Conservation (phyloP, 2,329 filamentous ascomycete genomes). For the Harringtonia lauricola region DNA sequence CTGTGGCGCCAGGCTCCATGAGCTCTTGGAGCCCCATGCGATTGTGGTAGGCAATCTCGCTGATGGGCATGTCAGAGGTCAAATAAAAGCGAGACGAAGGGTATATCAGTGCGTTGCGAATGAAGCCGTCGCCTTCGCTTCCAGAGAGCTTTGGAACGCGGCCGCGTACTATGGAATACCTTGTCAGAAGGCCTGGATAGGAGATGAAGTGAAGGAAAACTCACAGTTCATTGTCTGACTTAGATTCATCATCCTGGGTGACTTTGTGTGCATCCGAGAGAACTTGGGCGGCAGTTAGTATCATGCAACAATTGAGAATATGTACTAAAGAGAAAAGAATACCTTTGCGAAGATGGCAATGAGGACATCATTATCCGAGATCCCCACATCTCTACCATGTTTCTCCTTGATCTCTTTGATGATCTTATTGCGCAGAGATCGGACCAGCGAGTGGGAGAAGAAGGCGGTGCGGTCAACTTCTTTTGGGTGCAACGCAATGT, state of each 20-base stretch:
- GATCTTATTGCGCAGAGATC: neutral
- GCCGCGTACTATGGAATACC: conserved; percentile 6
- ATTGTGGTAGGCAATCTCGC: conserved; percentile 4
- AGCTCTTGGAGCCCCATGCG: neutral
- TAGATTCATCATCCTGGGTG: neutral
- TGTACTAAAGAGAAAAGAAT: too few relatives aligned
- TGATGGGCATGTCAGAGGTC: neutral
- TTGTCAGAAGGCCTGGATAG: neutral
- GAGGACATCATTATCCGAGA: conserved; percentile 5
- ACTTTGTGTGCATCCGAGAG: neutral
- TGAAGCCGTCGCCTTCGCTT: neutral
- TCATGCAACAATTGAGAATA: neutral
- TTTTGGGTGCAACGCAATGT: neutral
- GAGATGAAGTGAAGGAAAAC: neutral
- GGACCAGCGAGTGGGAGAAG: neutral
- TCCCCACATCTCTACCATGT: neutral
- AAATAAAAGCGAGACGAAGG: neutral
- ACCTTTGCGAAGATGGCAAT: neutral
- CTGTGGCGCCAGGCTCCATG: neutral
- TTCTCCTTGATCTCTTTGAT: neutral
- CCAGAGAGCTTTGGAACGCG: conserved; percentile 2
- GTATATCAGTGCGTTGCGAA: conserved; percentile 1
- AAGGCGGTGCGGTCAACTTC: neutral
- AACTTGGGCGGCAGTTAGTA: neutral
- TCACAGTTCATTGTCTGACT: conserved; percentile 3